Conservation (phyloP, 805 yeast species). For the Monosporozyma aerobia region DNA sequence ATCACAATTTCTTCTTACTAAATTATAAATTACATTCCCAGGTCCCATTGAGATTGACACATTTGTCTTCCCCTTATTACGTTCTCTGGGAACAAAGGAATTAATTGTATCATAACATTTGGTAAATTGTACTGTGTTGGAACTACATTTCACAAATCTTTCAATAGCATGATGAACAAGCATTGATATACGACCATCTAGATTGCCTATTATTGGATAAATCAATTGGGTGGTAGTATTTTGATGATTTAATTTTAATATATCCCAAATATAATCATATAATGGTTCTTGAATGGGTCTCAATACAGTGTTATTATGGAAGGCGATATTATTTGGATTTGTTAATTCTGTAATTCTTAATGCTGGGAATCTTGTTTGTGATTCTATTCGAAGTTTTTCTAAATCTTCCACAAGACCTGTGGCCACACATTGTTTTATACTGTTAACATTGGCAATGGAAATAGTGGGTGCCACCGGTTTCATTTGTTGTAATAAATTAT, state of each 20-base stretch:
- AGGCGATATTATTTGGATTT: slow-evolving; percentile 27
- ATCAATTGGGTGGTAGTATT: slow-evolving; percentile 19
- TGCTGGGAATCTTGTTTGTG: slow-evolving; percentile 16
- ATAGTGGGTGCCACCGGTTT: slow-evolving; percentile 13
- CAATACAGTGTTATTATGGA: slow-evolving; percentile 27
- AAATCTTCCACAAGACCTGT: slow-evolving; percentile 25
- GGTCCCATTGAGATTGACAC: slow-evolving; percentile 26
- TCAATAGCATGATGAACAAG: slow-evolving; percentile 26
- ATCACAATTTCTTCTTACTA: slow-evolving; percentile 23
- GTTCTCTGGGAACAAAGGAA: slow-evolving; percentile 2
- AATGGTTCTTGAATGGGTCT: slow-evolving; percentile 27
- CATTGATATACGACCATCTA: slow-evolving; percentile 23
- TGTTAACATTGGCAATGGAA: slow-evolving; percentile 27
- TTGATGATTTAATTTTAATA: slow-evolving; percentile 21
- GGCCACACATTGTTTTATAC: slow-evolving; percentile 27
- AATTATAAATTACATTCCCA: slow-evolving; percentile 23
- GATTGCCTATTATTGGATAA: slow-evolving; percentile 25
- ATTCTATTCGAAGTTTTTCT: slow-evolving; percentile 18
- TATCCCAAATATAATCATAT: slow-evolving; percentile 28
- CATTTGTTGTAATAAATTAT: slow-evolving; percentile 10
- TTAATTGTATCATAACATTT: slow-evolving; percentile 26
- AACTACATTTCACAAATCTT: slow-evolving; percentile 26
- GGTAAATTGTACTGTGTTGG: slow-evolving; percentile 28
- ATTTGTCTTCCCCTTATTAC: background rate
- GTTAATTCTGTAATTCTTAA: slow-evolving; percentile 22